A percentile compares a stretch with the other conserved stretches of the same genome.
Conservation (phyloP, 116 monocot species). For the Papilionanthe hybrid region DNA sequence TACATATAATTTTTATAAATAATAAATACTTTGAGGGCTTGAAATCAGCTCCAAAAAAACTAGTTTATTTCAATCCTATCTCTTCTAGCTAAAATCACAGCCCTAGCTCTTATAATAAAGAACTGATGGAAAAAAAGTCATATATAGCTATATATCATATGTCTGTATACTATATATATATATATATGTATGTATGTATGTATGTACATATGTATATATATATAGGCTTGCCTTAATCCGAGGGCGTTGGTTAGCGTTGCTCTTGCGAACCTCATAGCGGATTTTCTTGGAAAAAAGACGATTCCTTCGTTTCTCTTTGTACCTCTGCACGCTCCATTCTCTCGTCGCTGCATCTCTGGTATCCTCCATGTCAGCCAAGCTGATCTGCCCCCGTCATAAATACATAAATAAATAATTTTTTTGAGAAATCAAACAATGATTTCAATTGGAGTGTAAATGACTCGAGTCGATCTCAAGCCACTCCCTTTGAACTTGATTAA, state of each 20-base stretch:
- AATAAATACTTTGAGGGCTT: too few relatives aligned
- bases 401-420: too few relatives aligned
- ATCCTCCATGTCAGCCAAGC: conserved; percentile 52
- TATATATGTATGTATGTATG: background rate
- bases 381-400: conserved; percentile 22
- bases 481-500: too few relatives aligned
- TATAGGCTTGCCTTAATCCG: conserved; percentile 62
- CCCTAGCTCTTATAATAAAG: too few relatives aligned
- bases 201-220: too few relatives aligned
- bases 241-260: conserved; percentile 59
- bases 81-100: too few relatives aligned
- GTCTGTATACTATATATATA: background rate
- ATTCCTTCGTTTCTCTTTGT: conserved; percentile 77
- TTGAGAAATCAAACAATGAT: background rate
- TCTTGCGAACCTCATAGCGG: conserved; percentile 75
- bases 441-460: background rate
- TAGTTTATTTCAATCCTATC: background rate
- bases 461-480: too few relatives aligned
- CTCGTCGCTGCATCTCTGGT: conserved; percentile 36
- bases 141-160: background rate
- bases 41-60: too few relatives aligned
- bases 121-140: background rate
- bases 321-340: conserved; percentile 69
- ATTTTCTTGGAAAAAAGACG: conserved; percentile 80
- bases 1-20: too few relatives aligned